A percentile compares a stretch with the other conserved stretches of the same genome.
These are phyloP conservation scores for Pythium guiyangense DNA, from an alignment of 352 stramenopile genomes.

Conservation along the genomic window DNA sequence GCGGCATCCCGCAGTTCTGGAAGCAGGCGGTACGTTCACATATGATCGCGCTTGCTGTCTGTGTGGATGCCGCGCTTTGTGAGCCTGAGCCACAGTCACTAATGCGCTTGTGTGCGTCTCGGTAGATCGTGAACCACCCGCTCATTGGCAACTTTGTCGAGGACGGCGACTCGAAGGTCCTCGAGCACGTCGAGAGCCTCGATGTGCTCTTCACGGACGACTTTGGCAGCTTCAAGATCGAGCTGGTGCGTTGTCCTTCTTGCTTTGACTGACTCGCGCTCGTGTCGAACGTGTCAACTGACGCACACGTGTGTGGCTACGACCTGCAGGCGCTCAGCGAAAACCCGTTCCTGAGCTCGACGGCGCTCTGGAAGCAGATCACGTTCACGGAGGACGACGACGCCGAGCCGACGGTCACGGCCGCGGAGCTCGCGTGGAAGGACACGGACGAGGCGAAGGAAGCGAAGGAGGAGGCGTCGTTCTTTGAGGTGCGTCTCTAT, in stretches of 20 bases:
- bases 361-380: conserved; percentile 64
- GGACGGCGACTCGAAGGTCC: conserved; percentile 45
- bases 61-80: conserved; percentile 4
- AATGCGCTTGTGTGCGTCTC: too few relatives aligned
- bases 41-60: background rate
- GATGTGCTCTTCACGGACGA: conserved; percentile 66
- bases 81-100: too few relatives aligned
- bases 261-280: background rate
- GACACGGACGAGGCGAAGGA: conserved; percentile 49
- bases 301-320: background rate
- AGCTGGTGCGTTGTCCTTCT: conserved; percentile 31
- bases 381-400: conserved; percentile 56
- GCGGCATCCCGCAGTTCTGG: conserved; percentile 70
- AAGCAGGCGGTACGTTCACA: conserved; percentile 54
- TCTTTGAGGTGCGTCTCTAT: conserved; percentile 39
- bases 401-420: conserved; percentile 48
- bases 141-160: conserved; percentile 40
- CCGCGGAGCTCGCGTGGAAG: conserved; percentile 58
- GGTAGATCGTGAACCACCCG: conserved; percentile 65
- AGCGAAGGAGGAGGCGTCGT: conserved; percentile 32
- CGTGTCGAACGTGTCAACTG: too few relatives aligned
- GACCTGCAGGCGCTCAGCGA: conserved; percentile 49
- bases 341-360: conserved; percentile 57
- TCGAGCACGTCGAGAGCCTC: conserved; percentile 47
- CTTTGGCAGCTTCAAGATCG: conserved; percentile 67